phyloP scores from a whole-genome alignment of 495 filamentous ascomycete species.

The Aspergillus homomorphus region DNA sequence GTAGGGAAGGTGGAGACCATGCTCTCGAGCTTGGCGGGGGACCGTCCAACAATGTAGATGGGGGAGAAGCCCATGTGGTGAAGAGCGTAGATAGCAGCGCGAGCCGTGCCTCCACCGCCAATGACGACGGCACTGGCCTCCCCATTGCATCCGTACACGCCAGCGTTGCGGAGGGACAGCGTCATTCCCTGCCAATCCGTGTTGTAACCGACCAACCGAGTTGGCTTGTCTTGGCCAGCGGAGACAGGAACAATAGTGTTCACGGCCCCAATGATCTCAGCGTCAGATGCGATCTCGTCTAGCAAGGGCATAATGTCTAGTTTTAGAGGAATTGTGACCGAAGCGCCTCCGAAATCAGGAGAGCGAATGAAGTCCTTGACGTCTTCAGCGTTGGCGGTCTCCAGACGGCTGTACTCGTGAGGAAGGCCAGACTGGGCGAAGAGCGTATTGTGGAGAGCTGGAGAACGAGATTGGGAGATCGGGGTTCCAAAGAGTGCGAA shows the following conservation, averaged over 20 bases:
- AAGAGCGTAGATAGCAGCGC: conserved; percentile 87
- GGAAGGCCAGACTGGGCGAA: conserved; percentile 79
- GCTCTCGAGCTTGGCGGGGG: conserved; percentile 58
- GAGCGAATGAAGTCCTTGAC: conserved; percentile 65
- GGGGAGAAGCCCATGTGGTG: conserved; percentile 78
- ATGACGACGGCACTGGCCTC: conserved; percentile 58
- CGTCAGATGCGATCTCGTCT: conserved; percentile 75
- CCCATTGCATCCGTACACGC: conserved; percentile 48
- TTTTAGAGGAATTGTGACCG: conserved; percentile 94
- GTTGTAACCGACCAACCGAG: conserved; percentile 76
- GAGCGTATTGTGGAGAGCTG: conserved; percentile 83
- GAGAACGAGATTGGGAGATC: conserved; percentile 74
- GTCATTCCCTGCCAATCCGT: conserved; percentile 97
- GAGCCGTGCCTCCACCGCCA: conserved; percentile 86
- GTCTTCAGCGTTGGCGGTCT: conserved; percentile 66
- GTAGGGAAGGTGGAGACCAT: conserved; percentile 71
- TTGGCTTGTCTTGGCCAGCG: conserved; percentile 32
- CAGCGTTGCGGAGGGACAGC: conserved; percentile 70
- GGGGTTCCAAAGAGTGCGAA: conserved; percentile 90
- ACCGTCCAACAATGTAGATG: conserved; percentile 83
- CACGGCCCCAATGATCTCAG: conserved; percentile 82
- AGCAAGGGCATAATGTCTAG: conserved; percentile 79
- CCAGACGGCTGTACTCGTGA: conserved; percentile 76
- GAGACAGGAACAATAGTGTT: conserved; percentile 78
- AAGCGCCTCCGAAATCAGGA: conserved; percentile 83